These are phyloP conservation scores for Candida anutae DNA, from an alignment of 1,139 yeast genomes.

Conservation along the genomic window DNA sequence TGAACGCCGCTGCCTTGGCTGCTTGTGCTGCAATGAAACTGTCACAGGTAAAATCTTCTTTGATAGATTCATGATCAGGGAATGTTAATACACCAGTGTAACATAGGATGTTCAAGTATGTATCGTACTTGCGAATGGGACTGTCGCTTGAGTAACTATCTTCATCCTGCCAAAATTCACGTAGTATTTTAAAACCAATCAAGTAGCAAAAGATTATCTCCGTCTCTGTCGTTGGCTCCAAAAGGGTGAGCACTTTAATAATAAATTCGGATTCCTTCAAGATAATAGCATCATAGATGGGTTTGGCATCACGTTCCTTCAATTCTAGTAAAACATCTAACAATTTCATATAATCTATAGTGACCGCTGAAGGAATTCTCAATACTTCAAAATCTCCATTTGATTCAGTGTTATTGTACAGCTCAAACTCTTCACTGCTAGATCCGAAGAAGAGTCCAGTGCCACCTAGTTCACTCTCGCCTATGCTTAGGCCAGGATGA, in stretches of 20 bases:
- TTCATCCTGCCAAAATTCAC: not conserved
- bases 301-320: constrained; percentile 11
- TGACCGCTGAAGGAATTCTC: constrained; percentile 9
- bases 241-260: constrained; percentile 13
- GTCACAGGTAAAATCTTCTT: constrained; percentile 9
- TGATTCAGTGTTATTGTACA: constrained; percentile 1
- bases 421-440: constrained; percentile 1
- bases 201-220: constrained; percentile 23
- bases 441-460: constrained; percentile 21
- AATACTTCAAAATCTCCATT: constrained; percentile 7
- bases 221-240: constrained; percentile 22
- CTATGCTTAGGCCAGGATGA: constrained; percentile 11
- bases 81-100: constrained; percentile 11
- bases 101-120: constrained; percentile 21
- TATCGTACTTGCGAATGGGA: constrained; percentile 10
- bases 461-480: constrained; percentile 24
- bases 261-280: constrained; percentile 12
- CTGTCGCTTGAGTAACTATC: constrained; percentile 5
- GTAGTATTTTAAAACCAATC: constrained; percentile 11
- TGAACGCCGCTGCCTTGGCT: constrained; percentile 11
- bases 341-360: constrained; percentile 23
- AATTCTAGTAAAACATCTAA: constrained; percentile 18
- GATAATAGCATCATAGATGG: not conserved
- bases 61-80: constrained; percentile 2
- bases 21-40: constrained; percentile 11